Base-by-base conservation (phyloP, 768 basidiomycete species). In the Lactifluus hygrophoroides region DNA sequence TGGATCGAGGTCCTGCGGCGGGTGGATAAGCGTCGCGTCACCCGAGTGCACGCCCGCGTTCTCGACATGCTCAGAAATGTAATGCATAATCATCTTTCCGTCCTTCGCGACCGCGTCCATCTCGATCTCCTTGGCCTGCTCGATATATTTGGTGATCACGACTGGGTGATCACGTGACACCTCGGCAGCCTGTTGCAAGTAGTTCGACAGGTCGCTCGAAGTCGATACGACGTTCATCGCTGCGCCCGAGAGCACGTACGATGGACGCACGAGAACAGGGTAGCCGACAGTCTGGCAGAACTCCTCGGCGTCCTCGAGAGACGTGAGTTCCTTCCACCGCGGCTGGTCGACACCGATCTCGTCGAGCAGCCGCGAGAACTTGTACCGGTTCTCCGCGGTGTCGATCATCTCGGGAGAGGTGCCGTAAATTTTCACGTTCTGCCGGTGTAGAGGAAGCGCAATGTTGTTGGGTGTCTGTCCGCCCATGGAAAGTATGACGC, bases 341-440 rank as follows among this genome's bases (percentile, higher is more conserved):
- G 95, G 95, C 74, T 98, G 95, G 73, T 99, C 95, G 45, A 99
- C 95, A n/a, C 87, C 94, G 57, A 98, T 96, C 69, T 93, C 93
- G 69, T 99, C 96, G 61, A 98, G 73, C 70, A 98, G 80, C 55
- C 96, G 92, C 51, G 95, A 98, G 78, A 99, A 99, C 77, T 99
- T 99, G 88, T 90, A 98, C 61, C 95, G 80, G 71, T 99, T 98
- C 78, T 99, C 95, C 6, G 96, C 95, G 5, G 94, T 97, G 67
- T 99, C 95, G 67, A 99, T 98, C 92, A 96, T 96, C 76, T 98
- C 95, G 2, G 95, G 95, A 3, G 94, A 97, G 1, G 95, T 99
- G 34, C 95, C 95, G 70, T 95, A 94, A 60, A 99, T 95, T 75
- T 94, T 93, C 74, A 96, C 94, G 67, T 95, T 97, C 75, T 97